Percentiles rank a stretch among this genome's conserved stretches.
Conservation (phyloP, 495 filamentous ascomycete genomes). For the Polyplosphaeria fusca region DNA sequence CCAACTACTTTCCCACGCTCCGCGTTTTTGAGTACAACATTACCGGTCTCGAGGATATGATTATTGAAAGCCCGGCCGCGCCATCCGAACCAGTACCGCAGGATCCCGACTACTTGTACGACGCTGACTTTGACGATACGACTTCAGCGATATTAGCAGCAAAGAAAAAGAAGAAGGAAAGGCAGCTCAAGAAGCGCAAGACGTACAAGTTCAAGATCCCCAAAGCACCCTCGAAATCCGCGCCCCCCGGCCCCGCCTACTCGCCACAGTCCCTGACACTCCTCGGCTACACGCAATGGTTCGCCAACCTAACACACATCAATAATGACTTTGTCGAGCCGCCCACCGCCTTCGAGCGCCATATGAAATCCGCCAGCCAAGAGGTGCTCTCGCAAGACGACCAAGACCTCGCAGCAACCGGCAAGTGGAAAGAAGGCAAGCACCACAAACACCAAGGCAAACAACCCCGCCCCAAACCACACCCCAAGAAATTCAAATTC, state of each 20-base stretch:
- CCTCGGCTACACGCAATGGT: slow-evolving; percentile 83
- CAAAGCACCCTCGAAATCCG: slow-evolving; percentile 63
- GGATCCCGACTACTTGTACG: neutral
- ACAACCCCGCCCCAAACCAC: slow-evolving; percentile 43
- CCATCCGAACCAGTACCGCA: neutral
- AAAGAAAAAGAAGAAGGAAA: slow-evolving; percentile 18
- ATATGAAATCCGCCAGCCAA: neutral
- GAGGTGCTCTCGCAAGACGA: slow-evolving; percentile 7
- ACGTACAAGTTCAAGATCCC: slow-evolving; percentile 62
- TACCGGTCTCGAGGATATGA: slow-evolving; percentile 62
- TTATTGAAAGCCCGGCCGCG: neutral
- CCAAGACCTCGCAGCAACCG: slow-evolving; percentile 42
- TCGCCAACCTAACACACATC: slow-evolving; percentile 83
- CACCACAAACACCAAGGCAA: slow-evolving; percentile 38
- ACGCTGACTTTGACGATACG: slow-evolving; percentile 15
- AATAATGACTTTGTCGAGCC: slow-evolving; percentile 58
- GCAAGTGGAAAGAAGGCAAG: slow-evolving; percentile 57
- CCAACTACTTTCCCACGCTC: slow-evolving; percentile 87
- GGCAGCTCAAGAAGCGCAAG: slow-evolving; percentile 48
- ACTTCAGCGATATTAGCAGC: slow-evolving; percentile 8
- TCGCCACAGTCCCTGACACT: slow-evolving; percentile 76
- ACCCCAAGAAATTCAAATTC: slow-evolving; percentile 65
- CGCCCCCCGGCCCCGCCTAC: slow-evolving; percentile 87
- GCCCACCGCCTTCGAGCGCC: neutral
- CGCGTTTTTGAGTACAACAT: slow-evolving; percentile 92